A percentile compares a stretch with the other conserved stretches of the same genome.
These are phyloP conservation scores for Kodamaea arcana DNA, from an alignment of 1,139 yeast species.

Conservation along the genomic window DNA sequence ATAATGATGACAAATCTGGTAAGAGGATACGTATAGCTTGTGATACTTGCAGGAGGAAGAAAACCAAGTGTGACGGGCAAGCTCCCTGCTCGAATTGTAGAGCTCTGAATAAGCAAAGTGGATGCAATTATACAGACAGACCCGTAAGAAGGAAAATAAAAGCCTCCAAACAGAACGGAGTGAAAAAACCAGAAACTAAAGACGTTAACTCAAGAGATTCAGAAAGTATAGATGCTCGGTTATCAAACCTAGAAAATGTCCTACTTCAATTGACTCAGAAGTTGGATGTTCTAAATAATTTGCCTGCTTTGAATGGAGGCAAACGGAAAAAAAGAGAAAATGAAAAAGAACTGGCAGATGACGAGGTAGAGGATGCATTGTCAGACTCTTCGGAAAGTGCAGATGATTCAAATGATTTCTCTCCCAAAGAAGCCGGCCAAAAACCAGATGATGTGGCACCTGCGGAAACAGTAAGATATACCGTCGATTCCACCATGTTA, in stretches of 20 bases:
- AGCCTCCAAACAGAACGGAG: conserved; percentile 1
- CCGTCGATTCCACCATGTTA: neutral
- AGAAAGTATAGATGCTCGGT: conserved; percentile 19
- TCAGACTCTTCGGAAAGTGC: neutral
- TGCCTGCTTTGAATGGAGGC: neutral
- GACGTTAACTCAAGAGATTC: neutral
- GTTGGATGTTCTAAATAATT: conserved; percentile 8
- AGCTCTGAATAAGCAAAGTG: conserved; percentile 13
- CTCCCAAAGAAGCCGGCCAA: neutral
- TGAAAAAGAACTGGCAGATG: conserved; percentile 1
- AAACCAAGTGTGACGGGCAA: conserved; percentile 23
- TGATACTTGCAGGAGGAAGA: conserved; percentile 22
- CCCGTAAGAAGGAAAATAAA: conserved; percentile 15
- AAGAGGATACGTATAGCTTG: conserved; percentile 21
- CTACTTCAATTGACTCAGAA: conserved; percentile 18
- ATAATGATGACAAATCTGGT: conserved; percentile 7
- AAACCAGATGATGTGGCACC: neutral
- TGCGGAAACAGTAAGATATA: neutral
- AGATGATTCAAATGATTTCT: neutral
- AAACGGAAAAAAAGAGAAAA: neutral
- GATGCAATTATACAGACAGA: conserved; percentile 29
- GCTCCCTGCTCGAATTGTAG: conserved; percentile 21
- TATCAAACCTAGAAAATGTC: conserved; percentile 22
- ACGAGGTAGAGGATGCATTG: neutral
- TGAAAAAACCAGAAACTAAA: conserved; percentile 7